phyloP scores from a whole-genome alignment of 805 yeast species.

The Soucietia sequanensis region DNA sequence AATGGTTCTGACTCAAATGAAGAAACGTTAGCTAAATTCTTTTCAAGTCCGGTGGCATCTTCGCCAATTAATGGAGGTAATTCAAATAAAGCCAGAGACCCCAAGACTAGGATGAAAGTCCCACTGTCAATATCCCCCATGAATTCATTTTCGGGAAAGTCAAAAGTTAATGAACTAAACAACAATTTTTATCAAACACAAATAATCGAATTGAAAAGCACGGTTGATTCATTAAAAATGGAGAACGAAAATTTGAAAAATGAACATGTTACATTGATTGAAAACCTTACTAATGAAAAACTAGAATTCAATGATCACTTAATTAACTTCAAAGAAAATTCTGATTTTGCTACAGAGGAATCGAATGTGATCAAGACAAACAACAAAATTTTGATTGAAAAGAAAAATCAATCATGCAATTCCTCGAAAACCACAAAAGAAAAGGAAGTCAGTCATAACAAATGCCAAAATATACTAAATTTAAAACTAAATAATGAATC shows the following conservation, averaged over 20 bases:
- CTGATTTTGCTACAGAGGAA: not conserved
- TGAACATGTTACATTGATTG: not conserved
- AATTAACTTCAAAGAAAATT: not conserved
- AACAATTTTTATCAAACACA: conserved; percentile 6
- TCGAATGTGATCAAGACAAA: not conserved
- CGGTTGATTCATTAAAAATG: not conserved
- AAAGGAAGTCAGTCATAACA: not conserved
- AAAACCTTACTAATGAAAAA: not conserved
- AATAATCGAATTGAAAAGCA: conserved; percentile 4
- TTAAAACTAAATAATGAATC: not conserved
- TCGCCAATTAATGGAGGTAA: no score
- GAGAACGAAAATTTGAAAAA: not conserved
- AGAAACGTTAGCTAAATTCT: no score
- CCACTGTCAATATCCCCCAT: no score
- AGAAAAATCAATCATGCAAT: not conserved
- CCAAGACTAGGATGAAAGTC: no score
- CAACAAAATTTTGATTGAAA: not conserved
- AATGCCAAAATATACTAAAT: not conserved
- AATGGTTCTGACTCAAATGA: no score
- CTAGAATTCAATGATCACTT: conserved; percentile 1
- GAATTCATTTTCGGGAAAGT: no score
- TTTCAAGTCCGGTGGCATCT: no score
- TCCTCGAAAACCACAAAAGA: no score
- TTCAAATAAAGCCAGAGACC: no score
- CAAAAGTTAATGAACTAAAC: conserved; percentile 6